phyloP scores from a whole-genome alignment of 2,329 filamentous ascomycete genomes.

The Beauveria sp. region DNA sequence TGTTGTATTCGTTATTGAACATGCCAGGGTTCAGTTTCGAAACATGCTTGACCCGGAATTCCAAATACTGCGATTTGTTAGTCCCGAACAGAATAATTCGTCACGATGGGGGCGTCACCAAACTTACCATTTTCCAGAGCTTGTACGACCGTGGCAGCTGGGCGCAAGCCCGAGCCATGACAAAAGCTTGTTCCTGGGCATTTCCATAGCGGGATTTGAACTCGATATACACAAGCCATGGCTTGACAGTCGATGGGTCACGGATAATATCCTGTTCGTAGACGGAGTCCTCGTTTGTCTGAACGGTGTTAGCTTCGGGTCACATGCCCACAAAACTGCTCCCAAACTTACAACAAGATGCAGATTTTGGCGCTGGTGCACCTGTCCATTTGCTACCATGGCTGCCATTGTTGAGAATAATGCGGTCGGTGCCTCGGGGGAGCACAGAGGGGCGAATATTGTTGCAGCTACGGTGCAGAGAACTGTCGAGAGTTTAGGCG shows the following conservation, averaged over 20 bases:
- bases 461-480: neutral
- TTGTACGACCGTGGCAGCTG: constrained; percentile 94
- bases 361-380: constrained; percentile 37
- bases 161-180: constrained; percentile 84
- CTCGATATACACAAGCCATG: constrained; percentile 90
- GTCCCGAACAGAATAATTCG: neutral
- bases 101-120: neutral
- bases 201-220: constrained; percentile 85
- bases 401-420: constrained; percentile 12
- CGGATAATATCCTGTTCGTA: constrained; percentile 95
- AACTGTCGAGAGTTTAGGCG: neutral
- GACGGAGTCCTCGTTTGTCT: constrained; percentile 81
- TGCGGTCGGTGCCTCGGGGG: neutral
- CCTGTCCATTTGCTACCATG: constrained; percentile 21
- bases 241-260: constrained; percentile 77
- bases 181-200: constrained; percentile 73
- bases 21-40: constrained; percentile 74
- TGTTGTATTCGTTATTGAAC: constrained; percentile 74
- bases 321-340: neutral
- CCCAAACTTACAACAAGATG: constrained; percentile 37
- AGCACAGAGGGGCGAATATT: neutral
- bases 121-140: constrained; percentile 82
- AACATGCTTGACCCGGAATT: constrained; percentile 74
- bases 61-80: constrained; percentile 59
- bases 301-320: constrained; percentile 4